These are phyloP conservation scores for Persicaria maculosa DNA, from an alignment of 148 eudicot species.

Conservation along the genomic window DNA sequence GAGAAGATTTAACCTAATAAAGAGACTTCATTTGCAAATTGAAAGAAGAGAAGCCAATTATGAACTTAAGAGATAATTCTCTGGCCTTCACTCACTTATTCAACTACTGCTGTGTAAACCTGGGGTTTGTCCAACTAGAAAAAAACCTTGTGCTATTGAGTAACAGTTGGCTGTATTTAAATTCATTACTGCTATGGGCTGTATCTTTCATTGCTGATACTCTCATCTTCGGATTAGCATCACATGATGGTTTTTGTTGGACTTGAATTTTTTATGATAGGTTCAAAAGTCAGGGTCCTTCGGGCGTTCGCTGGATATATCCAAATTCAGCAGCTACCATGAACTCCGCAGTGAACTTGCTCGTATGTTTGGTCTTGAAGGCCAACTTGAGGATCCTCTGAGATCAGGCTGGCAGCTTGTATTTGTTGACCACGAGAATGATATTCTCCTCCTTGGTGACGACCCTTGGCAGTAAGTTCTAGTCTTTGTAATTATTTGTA, in stretches of 20 bases:
- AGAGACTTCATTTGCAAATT: background rate
- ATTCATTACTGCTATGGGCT: background rate
- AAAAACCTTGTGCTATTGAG: background rate
- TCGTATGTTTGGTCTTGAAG: constrained; percentile 73
- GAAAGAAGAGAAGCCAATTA: background rate
- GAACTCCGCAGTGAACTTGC: constrained; percentile 79
- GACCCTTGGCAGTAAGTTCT: constrained; percentile 83
- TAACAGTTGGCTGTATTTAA: background rate
- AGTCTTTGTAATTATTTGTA: background rate
- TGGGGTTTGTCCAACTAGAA: background rate
- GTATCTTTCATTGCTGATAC: background rate
- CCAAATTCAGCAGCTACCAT: constrained; percentile 70
- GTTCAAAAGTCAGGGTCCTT: constrained; percentile 73
- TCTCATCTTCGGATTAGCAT: background rate
- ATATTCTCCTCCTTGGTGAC: constrained; percentile 77
- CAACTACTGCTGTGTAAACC: background rate
- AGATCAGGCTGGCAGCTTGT: constrained; percentile 99
- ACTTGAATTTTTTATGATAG: constrained; percentile 26
- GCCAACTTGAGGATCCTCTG: constrained; percentile 68
- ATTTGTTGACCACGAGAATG: constrained; percentile 82
- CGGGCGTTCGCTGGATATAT: constrained; percentile 70
- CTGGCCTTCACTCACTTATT: background rate
- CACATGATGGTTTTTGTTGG: background rate
- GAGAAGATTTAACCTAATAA: background rate
- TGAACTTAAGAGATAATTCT: background rate